Base-by-base conservation (phyloP, 495 filamentous ascomycete genomes). In the Xylaria telfairii region DNA sequence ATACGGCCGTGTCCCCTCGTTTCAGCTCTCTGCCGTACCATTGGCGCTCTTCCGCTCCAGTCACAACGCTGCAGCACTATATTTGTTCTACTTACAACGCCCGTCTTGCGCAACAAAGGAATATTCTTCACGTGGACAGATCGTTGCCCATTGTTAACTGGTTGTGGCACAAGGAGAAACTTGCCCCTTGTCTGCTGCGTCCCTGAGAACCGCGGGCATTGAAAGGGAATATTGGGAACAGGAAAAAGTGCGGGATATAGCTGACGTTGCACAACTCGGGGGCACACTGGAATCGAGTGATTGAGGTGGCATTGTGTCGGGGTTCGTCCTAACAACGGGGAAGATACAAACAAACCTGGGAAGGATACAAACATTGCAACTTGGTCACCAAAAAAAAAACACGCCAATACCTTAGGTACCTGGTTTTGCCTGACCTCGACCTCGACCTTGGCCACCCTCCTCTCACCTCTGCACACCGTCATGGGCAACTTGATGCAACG, bases 181-280 rank as follows among this genome's bases (percentile, higher is more conserved):
- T 7, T 42, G 15, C 66, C 10, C 17, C 19, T 67, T 41, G 64
- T 39, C 41, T 44, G 65, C 51, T 32, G 51, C 57, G 51, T 67
- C 19, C 12, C 37, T 21, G 53, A 28, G 13, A 59, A 41, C n/a
- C n/a, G 21, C n/a, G 5, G 49, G 42, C 21, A 34, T n/a, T 30
- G 66, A 54, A 41, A 39, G n/a, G 39, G 37, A 6, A 41, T 51
- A 51, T 28, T n/a, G n/a, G 56, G 42, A 51, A 61, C 67, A 17
- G n/a, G 47, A 68, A 28, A 42, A 47, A 21, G 42, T 61, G 41
- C 56, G 57, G 30, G 42, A 68, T 61, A 68, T 24, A 68, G 51
- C 39, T 37, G 56, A 57, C 56, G 67, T 61, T 41, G 28, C 44
- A 61, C 67, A 24, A n/a, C 41, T 37, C 39, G n/a, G 51, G 10